Evolutionary conservation across 1,284 basidiomycete genomes (phyloP).

Genomic region (Apiotrichum laibachii): DNA sequence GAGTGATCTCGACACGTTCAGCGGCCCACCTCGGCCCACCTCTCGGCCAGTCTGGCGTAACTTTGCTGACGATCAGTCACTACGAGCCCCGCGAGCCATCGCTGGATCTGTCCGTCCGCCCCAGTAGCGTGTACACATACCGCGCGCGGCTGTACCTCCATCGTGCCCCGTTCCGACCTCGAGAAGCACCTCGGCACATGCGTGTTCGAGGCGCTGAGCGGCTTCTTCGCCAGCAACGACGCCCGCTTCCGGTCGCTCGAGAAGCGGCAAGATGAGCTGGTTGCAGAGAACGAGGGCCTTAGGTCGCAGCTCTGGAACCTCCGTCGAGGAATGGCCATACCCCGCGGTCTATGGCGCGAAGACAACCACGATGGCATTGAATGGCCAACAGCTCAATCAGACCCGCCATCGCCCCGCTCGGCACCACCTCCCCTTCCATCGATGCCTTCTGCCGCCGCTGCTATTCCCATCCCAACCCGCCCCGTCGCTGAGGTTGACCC

Average conservation of each 20-base stretch:
- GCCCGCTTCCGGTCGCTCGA: conserved; percentile 51
- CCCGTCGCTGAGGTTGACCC: background rate
- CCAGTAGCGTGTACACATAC: conserved; percentile 57
- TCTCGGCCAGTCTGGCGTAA: background rate
- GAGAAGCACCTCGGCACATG: conserved; percentile 57
- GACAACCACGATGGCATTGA: background rate
- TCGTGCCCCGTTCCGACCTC: conserved; percentile 54
- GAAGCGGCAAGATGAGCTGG: conserved; percentile 56
- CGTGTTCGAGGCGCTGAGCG: conserved; percentile 62
- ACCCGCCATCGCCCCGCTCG: background rate
- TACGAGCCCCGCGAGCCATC: conserved; percentile 17
- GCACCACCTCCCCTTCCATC: background rate
- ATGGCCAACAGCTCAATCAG: background rate
- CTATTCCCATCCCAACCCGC: background rate
- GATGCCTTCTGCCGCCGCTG: background rate
- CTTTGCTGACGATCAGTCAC: conserved; percentile 1
- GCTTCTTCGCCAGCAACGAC: conserved; percentile 59
- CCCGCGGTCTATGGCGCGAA: conserved; percentile 3
- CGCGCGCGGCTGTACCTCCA: conserved; percentile 60
- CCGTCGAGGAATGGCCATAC: conserved; percentile 6
- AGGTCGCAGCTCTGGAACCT: conserved; percentile 58
- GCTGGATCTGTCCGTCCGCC: conserved; percentile 42
- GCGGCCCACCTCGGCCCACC: too few species aligned
- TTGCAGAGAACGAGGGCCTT: conserved; percentile 60
- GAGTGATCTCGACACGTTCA: background rate